These are phyloP conservation scores for Stephania yunnanensis DNA, from an alignment of 164 flowering plant species.

Conservation along the genomic window DNA sequence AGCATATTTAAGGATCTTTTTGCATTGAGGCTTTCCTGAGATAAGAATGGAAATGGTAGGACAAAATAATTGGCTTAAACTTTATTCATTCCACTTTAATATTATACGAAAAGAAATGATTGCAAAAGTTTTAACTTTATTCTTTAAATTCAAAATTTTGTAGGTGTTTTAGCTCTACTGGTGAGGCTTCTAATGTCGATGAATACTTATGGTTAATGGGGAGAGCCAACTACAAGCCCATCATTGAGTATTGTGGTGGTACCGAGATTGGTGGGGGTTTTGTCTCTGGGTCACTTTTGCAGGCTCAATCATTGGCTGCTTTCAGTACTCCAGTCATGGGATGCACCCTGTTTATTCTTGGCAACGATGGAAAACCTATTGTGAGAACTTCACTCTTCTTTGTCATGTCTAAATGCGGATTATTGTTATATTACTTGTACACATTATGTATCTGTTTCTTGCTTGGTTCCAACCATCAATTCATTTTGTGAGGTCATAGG, in stretches of 20 bases:
- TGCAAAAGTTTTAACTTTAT: not conserved
- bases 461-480: not conserved
- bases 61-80: too few relatives aligned
- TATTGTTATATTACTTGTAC: not conserved
- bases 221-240: conserved; percentile 80
- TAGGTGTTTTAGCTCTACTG: conserved; percentile 91
- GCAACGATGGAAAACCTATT: conserved; percentile 59
- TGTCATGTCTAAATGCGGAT: conserved; percentile 1
- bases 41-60: not conserved
- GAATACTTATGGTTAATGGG: conserved; percentile 97
- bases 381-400: conserved; percentile 38
- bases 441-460: not conserved
- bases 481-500: not conserved
- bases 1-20: not conserved
- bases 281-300: conserved; percentile 74
- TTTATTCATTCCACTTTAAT: too few relatives aligned
- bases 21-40: not conserved
- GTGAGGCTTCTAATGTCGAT: conserved; percentile 91
- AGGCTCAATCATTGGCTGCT: conserved; percentile 82
- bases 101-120: conserved; percentile 1
- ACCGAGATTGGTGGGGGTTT: conserved; percentile 98
- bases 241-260: conserved; percentile 97
- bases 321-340: conserved; percentile 97
- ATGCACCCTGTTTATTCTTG: conserved; percentile 71
- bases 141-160: conserved; percentile 16